Conservation (phyloP, 2,329 filamentous ascomycete genomes). For the Hypoxylon sp. region DNA sequence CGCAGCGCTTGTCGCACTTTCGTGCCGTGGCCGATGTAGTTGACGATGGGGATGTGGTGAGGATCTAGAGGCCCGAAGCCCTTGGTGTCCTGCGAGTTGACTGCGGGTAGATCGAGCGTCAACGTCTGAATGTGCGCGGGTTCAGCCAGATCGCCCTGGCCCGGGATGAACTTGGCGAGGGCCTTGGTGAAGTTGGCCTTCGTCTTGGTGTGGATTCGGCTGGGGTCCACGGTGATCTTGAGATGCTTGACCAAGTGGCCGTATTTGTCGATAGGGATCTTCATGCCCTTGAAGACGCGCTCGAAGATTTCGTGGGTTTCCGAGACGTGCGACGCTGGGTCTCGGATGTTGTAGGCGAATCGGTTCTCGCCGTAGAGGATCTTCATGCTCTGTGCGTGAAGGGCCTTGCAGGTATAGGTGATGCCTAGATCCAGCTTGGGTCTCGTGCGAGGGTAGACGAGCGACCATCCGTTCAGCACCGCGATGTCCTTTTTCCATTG, state of each 20-base stretch:
- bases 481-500: slow-evolving; percentile 43
- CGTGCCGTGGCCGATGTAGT: slow-evolving; percentile 44
- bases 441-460: slow-evolving; percentile 39
- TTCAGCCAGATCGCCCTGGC: slow-evolving; percentile 25
- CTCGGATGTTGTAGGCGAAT: slow-evolving; percentile 58
- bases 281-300: slow-evolving; percentile 43
- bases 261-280: slow-evolving; percentile 50
- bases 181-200: slow-evolving; percentile 47
- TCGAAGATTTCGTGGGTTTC: slow-evolving; percentile 22
- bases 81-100: slow-evolving; percentile 11
- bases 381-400: slow-evolving; percentile 50
- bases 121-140: slow-evolving; percentile 51
- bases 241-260: slow-evolving; percentile 53
- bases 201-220: slow-evolving; percentile 46
- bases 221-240: slow-evolving; percentile 54
- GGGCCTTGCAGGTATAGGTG: slow-evolving; percentile 47
- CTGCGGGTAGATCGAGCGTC: slow-evolving; percentile 53
- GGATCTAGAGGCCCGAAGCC: not conserved
- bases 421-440: slow-evolving; percentile 49
- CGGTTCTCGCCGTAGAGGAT: slow-evolving; percentile 59
- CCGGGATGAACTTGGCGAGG: slow-evolving; percentile 49
- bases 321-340: slow-evolving; percentile 38
- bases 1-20: slow-evolving; percentile 41
- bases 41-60: slow-evolving; percentile 47
- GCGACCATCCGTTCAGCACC: slow-evolving; percentile 48